Conservation (phyloP, 495 filamentous ascomycete genomes). For the Tuber aestivum region DNA sequence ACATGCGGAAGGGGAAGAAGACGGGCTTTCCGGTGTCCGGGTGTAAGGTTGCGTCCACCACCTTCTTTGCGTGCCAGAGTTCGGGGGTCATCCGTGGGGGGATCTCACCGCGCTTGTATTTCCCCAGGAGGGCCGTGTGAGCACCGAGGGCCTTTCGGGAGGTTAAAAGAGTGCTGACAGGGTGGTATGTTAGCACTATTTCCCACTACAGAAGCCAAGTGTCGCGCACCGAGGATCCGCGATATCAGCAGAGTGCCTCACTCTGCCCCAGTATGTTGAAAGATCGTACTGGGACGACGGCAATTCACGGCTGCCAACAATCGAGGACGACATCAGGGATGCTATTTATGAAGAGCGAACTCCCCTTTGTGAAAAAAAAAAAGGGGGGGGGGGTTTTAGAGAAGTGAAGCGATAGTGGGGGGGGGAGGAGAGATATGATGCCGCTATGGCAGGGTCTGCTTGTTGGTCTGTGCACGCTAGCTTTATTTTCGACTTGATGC, state of each 20-base stretch:
- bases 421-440: background rate
- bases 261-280: slow-evolving; percentile 88
- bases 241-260: slow-evolving; percentile 80
- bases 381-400: background rate
- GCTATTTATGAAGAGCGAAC: background rate
- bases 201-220: slow-evolving; percentile 25
- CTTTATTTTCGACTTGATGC: background rate
- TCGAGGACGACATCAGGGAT: slow-evolving; percentile 72
- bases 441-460: background rate
- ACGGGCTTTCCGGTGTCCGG: slow-evolving; percentile 91
- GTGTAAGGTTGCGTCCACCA: slow-evolving; percentile 91
- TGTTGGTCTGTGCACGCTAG: background rate
- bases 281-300: slow-evolving; percentile 89
- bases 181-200: slow-evolving; percentile 6
- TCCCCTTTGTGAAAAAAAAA: background rate
- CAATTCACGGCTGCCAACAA: slow-evolving; percentile 78
- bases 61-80: slow-evolving; percentile 91
- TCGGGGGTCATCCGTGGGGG: slow-evolving; percentile 72
- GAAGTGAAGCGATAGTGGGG: slow-evolving; percentile 4
- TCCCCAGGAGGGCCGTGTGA: slow-evolving; percentile 68
- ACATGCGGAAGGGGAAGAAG: slow-evolving; percentile 94
- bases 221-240: slow-evolving; percentile 84
- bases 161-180: slow-evolving; percentile 34
- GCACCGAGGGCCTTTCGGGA: slow-evolving; percentile 55
- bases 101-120: slow-evolving; percentile 75